These are phyloP conservation scores for Cladosporium sp. DNA, from an alignment of 2,329 filamentous ascomycete species.

Conservation along the genomic window DNA sequence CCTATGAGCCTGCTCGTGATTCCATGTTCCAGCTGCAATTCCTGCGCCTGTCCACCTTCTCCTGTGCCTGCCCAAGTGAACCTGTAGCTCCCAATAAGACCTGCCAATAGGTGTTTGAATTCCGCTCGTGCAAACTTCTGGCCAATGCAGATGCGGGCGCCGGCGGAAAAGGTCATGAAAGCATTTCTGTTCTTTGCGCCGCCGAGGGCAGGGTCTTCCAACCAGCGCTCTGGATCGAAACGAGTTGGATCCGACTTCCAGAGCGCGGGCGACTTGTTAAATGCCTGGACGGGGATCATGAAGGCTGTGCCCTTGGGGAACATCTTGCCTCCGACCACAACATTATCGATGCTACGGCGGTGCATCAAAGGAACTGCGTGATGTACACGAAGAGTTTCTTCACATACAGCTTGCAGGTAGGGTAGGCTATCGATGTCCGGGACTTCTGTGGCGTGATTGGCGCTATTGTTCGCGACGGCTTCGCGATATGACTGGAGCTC, in stretches of 20 bases:
- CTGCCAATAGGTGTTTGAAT: conserved; percentile 29
- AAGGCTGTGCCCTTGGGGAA: conserved; percentile 43
- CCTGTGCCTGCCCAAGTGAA: conserved; percentile 18
- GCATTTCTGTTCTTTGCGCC: conserved; percentile 23
- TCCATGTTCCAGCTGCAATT: conserved; percentile 20
- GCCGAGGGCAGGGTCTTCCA: conserved; percentile 48
- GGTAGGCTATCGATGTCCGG: conserved; percentile 45
- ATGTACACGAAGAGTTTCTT: conserved; percentile 48
- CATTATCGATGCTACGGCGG: conserved; percentile 44
- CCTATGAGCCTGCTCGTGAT: conserved; percentile 19
- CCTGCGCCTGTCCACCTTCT: conserved; percentile 12
- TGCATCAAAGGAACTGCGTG: conserved; percentile 51
- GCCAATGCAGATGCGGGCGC: conserved; percentile 36
- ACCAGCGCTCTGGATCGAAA: conserved; percentile 49
- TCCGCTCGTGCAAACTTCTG: conserved; percentile 32
- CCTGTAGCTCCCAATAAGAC: conserved; percentile 27
- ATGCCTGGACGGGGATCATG: conserved; percentile 44
- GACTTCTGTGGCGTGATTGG: no score
- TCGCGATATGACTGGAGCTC: conserved; percentile 67
- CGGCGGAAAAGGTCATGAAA: conserved; percentile 46
- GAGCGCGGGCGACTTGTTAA: conserved; percentile 43
- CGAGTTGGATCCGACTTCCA: conserved; percentile 46
- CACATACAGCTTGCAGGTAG: conserved; percentile 50
- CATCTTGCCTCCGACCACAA: conserved; percentile 40
- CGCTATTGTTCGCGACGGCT: neutral